Conservation (phyloP, 2,329 filamentous ascomycete species). For the Arthrobotrys iridis region DNA sequence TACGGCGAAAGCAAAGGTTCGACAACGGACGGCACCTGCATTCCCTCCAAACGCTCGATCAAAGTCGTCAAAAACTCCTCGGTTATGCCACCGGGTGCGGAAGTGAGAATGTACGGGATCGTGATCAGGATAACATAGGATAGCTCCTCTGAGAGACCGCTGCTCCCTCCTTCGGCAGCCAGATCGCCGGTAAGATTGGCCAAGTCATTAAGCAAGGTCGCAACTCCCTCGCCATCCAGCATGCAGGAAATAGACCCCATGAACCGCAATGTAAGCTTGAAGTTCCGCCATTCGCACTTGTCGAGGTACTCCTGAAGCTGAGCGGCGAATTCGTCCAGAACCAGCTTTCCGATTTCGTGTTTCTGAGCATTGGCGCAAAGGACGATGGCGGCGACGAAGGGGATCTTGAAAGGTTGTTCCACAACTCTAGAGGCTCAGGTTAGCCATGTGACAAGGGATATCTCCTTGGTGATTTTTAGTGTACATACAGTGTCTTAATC, state of each 20-base stretch:
- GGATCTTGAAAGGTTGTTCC: slow-evolving; percentile 98
- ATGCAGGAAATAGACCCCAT: slow-evolving; percentile 84
- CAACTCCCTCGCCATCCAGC: slow-evolving; percentile 84
- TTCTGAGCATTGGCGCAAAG: slow-evolving; percentile 81
- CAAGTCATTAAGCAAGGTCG: slow-evolving; percentile 85
- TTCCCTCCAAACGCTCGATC: slow-evolving; percentile 43
- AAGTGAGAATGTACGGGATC: slow-evolving; percentile 86
- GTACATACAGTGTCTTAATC: slow-evolving; percentile 74
- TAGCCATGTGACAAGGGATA: slow-evolving; percentile 51
- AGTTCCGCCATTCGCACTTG: slow-evolving; percentile 83
- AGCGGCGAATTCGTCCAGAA: slow-evolving; percentile 74
- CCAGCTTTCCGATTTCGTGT: slow-evolving; percentile 67
- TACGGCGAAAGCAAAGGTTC: slow-evolving; percentile 90
- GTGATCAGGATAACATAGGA: slow-evolving; percentile 87
- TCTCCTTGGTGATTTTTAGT: not conserved
- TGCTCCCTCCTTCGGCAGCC: slow-evolving; percentile 72
- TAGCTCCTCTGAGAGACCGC: slow-evolving; percentile 49
- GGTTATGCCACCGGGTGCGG: slow-evolving; percentile 74
- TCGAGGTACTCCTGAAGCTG: slow-evolving; percentile 74
- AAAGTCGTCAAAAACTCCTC: slow-evolving; percentile 52
- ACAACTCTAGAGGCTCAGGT: slow-evolving; percentile 66
- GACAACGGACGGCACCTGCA: slow-evolving; percentile 81
- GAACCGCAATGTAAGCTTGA: slow-evolving; percentile 90
- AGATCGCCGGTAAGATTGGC: slow-evolving; percentile 70
- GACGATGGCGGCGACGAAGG: slow-evolving; percentile 86